Conservation (phyloP, 1,284 basidiomycete genomes). For the Athelia psychrophila region DNA sequence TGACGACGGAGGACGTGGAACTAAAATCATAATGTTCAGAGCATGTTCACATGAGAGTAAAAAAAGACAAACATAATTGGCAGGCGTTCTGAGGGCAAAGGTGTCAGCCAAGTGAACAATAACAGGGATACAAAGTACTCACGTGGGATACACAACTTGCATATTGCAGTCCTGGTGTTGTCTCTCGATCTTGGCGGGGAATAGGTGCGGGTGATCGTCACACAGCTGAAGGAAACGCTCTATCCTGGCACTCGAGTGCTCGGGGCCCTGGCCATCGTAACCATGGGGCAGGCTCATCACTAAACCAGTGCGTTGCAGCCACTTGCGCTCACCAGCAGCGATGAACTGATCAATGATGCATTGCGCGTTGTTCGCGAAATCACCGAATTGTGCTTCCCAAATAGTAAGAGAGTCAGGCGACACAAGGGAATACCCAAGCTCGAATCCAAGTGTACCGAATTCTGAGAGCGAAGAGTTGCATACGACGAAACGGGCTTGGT, state of each 20-base stretch:
- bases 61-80: slow-evolving; percentile 73
- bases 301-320: slow-evolving; percentile 94
- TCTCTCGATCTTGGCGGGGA: slow-evolving; percentile 89
- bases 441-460: slow-evolving; percentile 94
- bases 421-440: slow-evolving; percentile 98
- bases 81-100: slow-evolving; percentile 61
- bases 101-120: neutral
- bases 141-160: slow-evolving; percentile 97
- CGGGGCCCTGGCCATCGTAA: slow-evolving; percentile 98
- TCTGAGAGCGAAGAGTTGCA: slow-evolving; percentile 99
- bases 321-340: slow-evolving; percentile 96
- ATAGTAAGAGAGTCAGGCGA: slow-evolving; percentile 93
- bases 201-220: slow-evolving; percentile 94
- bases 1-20: slow-evolving; percentile 96
- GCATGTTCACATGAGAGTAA: neutral
- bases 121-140: slow-evolving; percentile 27
- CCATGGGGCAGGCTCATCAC: slow-evolving; percentile 95
- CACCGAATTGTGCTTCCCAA: slow-evolving; percentile 99
- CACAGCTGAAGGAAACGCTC: slow-evolving; percentile 98
- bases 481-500: slow-evolving; percentile 90
- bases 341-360: slow-evolving; percentile 99
- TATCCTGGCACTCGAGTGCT: slow-evolving; percentile 95
- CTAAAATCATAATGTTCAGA: slow-evolving; percentile 30
- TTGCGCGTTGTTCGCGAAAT: slow-evolving; percentile 97
- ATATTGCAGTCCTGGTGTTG: slow-evolving; percentile 99